Percentiles rank a stretch among this genome's conserved stretches.
These are phyloP conservation scores for Backusella luteola DNA, from an alignment of 192 early-diverging fungal species.

Conservation along the genomic window DNA sequence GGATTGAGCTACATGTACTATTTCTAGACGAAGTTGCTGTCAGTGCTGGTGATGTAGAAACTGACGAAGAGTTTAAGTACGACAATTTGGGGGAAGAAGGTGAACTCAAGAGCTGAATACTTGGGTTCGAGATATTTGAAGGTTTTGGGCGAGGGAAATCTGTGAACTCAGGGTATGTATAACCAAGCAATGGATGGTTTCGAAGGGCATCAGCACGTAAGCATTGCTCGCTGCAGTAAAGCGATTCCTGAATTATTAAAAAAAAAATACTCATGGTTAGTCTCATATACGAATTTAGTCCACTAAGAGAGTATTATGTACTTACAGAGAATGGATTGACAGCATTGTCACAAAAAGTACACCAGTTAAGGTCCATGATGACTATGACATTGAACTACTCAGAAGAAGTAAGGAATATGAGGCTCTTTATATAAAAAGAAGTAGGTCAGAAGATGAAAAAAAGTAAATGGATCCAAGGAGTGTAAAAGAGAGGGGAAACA, in stretches of 20 bases:
- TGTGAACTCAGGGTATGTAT: slow-evolving; percentile 34
- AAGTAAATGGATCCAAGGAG: neutral
- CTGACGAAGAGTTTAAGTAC: neutral
- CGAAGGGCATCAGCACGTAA: slow-evolving; percentile 33
- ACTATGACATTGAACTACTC: neutral
- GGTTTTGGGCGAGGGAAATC: slow-evolving; percentile 35
- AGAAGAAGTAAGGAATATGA: neutral
- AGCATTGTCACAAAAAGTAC: slow-evolving; percentile 34
- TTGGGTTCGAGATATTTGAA: neutral
- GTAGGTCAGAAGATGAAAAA: neutral
- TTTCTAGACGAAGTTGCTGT: slow-evolving; percentile 2
- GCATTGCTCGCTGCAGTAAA: slow-evolving; percentile 38
- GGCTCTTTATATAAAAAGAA: neutral
- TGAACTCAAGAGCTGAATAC: neutral
- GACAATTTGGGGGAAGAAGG: neutral
- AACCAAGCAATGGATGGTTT: slow-evolving; percentile 35
- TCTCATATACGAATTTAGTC: neutral
- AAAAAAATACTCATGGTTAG: neutral
- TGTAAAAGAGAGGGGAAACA: neutral
- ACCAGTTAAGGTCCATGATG: slow-evolving; percentile 39
- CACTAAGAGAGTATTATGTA: neutral
- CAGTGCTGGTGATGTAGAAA: neutral
- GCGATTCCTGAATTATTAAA: slow-evolving; percentile 26
- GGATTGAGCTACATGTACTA: neutral
- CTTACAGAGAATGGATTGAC: slow-evolving; percentile 33